Percentiles rank a stretch among this genome's conserved stretches.
Evolutionary conservation across 2,329 filamentous ascomycete genomes (phyloP).

Genomic region (Aspergillus terreus): DNA sequence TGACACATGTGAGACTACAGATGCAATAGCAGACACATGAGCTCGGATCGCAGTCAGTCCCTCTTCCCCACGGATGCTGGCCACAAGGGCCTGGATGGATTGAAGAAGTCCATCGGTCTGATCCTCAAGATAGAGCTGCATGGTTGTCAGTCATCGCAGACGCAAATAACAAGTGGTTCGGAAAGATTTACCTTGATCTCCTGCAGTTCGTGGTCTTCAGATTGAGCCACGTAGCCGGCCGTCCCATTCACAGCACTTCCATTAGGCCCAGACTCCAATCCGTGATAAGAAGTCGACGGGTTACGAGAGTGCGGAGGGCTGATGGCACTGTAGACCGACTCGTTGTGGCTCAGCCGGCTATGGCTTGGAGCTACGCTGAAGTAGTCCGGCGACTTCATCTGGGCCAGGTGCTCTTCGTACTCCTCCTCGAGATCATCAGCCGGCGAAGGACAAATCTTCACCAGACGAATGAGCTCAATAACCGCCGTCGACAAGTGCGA

Average conservation of each 20-base stretch:
- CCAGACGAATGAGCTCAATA: conserved; percentile 76
- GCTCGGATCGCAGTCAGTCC: conserved; percentile 61
- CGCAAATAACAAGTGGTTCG: no score
- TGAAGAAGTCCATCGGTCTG: conserved; percentile 76
- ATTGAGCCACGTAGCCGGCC: conserved; percentile 40
- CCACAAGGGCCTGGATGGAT: conserved; percentile 76
- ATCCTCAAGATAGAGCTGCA: conserved; percentile 72
- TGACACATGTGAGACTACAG: conserved; percentile 67
- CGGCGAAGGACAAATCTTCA: conserved; percentile 77
- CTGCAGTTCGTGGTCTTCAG: conserved; percentile 50
- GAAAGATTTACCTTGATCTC: conserved; percentile 51
- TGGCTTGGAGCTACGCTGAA: conserved; percentile 56
- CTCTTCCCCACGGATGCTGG: conserved; percentile 64
- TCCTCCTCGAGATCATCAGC: conserved; percentile 72
- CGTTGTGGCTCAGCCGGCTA: conserved; percentile 57
- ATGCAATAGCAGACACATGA: conserved; percentile 68
- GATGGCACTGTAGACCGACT: conserved; percentile 71
- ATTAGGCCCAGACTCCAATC: conserved; percentile 25
- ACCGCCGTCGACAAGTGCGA: conserved; percentile 83
- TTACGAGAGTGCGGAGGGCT: conserved; percentile 55
- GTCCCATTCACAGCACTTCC: conserved; percentile 28
- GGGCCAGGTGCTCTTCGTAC: conserved; percentile 61
- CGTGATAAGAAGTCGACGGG: conserved; percentile 24
- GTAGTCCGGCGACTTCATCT: conserved; percentile 65
- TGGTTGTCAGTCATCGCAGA: conserved; percentile 14